Base-by-base conservation (phyloP, 108 stramenopile genomes). In the Nitzschia putrida region DNA sequence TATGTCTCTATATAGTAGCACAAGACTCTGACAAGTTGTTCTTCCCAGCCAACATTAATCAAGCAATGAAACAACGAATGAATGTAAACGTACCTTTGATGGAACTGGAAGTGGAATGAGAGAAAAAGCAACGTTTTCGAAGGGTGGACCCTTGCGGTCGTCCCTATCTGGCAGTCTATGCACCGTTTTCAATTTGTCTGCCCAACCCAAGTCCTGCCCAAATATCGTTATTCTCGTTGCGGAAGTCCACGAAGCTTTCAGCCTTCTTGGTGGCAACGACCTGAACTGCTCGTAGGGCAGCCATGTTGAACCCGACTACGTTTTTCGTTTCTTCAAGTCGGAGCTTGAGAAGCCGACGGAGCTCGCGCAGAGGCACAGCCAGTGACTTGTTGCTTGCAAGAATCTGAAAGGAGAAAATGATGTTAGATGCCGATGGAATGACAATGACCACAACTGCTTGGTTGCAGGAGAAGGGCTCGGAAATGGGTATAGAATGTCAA, bases 261-360 rank as follows among this genome's bases (percentile, higher is more conserved):
- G 47, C 47, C 47, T 49, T 49, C 47, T 49, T 49, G 14, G 47
- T 18, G 3, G 47, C 47, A 49, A 16, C 18, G 6, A 18, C 14
- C 47, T 49, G n/a, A 16, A 49, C 47, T 3, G 47, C 47, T 5
- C 47, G 2, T 4, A 91, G 77, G 9, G 88, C 94, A 11, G 90
- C 91, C 8, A 90, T 72, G 47, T 95, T 91, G 78, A 87, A 92
- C 7, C 94, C 94, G 5, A 89, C 73, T 7, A 79, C 81, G 58
- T 92, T 89, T 8, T 88, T 78, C 34, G 75, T 60, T 80, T 95
- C 84, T 38, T 76, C 72, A 37, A 90, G 66, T 44, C 89, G 64
- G 22, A 72, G 39, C 16, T 80, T 70, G 10, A 91, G 61, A 25
- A 92, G 61, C 4, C 81, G 75, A 41, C 81, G 77, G 21, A 95